phyloP scores from a whole-genome alignment of 768 basidiomycete species.

The Phanerochaete carnosa region DNA sequence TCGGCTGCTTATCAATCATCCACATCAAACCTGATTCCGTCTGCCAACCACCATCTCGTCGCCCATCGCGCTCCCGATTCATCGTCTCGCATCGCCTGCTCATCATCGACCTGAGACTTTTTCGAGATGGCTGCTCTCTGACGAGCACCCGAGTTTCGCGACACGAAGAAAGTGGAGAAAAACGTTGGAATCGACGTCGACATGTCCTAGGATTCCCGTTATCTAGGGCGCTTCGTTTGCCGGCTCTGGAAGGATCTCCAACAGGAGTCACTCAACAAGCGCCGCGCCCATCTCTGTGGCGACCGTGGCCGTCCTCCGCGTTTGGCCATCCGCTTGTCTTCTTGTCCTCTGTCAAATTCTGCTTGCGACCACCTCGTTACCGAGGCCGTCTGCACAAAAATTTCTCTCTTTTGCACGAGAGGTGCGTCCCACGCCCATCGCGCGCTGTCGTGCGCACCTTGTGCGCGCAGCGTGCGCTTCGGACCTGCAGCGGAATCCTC shows the following conservation, averaged over 20 bases:
- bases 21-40: conserved; percentile 13
- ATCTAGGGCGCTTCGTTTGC: conserved; percentile 4
- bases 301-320: not conserved
- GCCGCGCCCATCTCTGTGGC: conserved; percentile 1
- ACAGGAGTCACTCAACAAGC: not conserved
- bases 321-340: conserved; percentile 1
- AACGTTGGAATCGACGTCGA: not conserved
- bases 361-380: not conserved
- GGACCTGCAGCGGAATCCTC: not conserved
- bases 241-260: conserved; percentile 5
- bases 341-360: not conserved
- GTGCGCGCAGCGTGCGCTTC: not conserved
- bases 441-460: too few relatives aligned
- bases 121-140: not conserved
- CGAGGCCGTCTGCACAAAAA: not conserved
- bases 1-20: conserved; percentile 14
- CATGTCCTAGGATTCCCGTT: not conserved
- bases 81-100: not conserved
- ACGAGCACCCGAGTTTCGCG: too few relatives aligned
- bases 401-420: not conserved
- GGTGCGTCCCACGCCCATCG: too few relatives aligned
- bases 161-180: not conserved
- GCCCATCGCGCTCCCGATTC: not conserved
- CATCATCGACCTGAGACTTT: not conserved
- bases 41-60: conserved; percentile 12